A percentile compares a stretch with the other conserved stretches of the same genome.
These are phyloP conservation scores for Theobroma cacao DNA, from an alignment of 345 rosid species.

Conservation along the genomic window DNA sequence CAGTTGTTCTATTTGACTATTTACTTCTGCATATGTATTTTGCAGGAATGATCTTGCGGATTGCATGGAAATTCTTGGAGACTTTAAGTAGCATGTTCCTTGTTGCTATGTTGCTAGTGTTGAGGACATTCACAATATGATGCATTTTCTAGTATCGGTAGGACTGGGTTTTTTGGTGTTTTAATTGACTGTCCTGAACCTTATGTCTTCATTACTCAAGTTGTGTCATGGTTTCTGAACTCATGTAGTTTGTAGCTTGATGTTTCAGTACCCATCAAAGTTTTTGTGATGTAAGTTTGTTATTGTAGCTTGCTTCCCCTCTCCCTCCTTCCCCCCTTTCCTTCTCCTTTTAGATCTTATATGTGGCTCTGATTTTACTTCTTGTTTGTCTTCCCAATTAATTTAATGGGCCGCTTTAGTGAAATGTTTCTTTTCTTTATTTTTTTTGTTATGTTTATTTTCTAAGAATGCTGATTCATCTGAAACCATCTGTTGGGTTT, in stretches of 20 bases:
- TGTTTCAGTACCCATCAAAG: not conserved
- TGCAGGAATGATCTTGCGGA: slow-evolving; percentile 52
- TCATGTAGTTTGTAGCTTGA: slow-evolving; percentile 18
- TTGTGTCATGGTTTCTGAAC: slow-evolving; percentile 15
- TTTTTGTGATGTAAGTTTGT: slow-evolving; percentile 16
- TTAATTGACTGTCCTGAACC: slow-evolving; percentile 32
- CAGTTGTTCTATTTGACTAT: slow-evolving; percentile 8
- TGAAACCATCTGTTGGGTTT: slow-evolving; percentile 47
- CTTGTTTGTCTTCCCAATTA: not conserved
- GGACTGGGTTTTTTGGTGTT: slow-evolving; percentile 28
- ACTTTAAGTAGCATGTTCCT: slow-evolving; percentile 20
- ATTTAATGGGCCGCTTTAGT: not conserved
- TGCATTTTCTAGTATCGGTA: slow-evolving; percentile 35
- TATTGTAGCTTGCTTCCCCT: not conserved
- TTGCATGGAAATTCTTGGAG: slow-evolving; percentile 18
- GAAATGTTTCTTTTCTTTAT: not conserved
- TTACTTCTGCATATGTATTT: slow-evolving; percentile 9
- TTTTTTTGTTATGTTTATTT: not conserved
- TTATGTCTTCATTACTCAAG: slow-evolving; percentile 7
- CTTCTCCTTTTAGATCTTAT: not conserved
- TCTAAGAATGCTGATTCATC: slow-evolving; percentile 26
- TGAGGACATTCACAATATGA: slow-evolving; percentile 19
- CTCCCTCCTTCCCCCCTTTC: not conserved
- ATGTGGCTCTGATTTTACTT: not conserved
- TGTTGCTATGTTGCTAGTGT: slow-evolving; percentile 24